Base-by-base conservation (phyloP, 768 basidiomycete species). In the Coprinopsis cinerea region DNA sequence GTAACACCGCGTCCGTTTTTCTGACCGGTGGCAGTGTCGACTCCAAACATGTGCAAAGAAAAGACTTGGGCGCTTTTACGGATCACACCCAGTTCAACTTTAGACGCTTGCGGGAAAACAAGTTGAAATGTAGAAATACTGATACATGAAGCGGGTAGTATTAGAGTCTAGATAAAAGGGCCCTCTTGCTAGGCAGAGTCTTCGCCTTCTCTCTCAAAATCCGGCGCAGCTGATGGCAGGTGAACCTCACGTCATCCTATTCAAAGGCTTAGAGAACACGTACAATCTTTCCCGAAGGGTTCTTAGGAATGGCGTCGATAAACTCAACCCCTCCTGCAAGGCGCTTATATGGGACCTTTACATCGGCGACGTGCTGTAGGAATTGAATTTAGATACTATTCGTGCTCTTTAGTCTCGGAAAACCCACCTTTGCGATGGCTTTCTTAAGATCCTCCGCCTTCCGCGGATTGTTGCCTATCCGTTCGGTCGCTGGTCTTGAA, bases 231-330 rank as follows among this genome's bases (percentile, higher is more conserved):
- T 74, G 41, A 39, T 43, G 25, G 40, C 35, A n/a, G 26, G 40
- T 37, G 39, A 23, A 34, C 10, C 17, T 27, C 25, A 6, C n/a
- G 18, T 26, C 26, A 25, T n/a, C 30, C 24, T 20, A 17, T 13
- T 11, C n/a, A 36, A 14, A 24, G n/a, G n/a, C n/a, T 18, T 3
- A 39, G 20, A 37, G 23, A 14, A 45, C 14, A 57, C 78, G 62
- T 26, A 82, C 71, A 40, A 83, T 71, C 61, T 84, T 84, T n/a
- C 85, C 84, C 20, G 81, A 82, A 2, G 83, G 80, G 56, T 82
- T 85, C 71, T 82, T 85, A 2, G 84, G 85, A 34, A 86, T 76
- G 1, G 60, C 64, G 37, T 83, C 76, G 22, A 83, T 70, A 50
- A 85, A 79, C 53, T 80, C 77, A 3, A 86, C 71, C 7, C 83